Conservation (phyloP, 2,329 filamentous ascomycete species). For the Cercospora canescens region DNA sequence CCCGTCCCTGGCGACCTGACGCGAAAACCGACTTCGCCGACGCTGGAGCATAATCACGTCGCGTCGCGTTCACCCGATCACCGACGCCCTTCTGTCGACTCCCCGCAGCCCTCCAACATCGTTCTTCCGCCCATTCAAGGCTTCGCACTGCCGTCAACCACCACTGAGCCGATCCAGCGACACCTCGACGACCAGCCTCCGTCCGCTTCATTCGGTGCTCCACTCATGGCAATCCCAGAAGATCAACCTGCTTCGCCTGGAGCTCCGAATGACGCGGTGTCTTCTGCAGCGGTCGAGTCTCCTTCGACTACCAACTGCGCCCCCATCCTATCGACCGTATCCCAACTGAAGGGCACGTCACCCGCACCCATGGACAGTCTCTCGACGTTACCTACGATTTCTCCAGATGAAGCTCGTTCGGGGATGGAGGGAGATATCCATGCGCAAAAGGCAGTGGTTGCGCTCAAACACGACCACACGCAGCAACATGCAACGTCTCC, state of each 20-base stretch:
- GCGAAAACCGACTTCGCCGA: conserved; percentile 38
- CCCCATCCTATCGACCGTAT: background rate
- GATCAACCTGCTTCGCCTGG: background rate
- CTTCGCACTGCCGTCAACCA: background rate
- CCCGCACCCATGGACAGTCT: background rate
- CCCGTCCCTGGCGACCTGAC: background rate
- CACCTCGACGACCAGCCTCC: background rate
- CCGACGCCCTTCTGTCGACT: conserved; percentile 37
- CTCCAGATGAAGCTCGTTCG: conserved; percentile 30
- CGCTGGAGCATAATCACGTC: conserved; percentile 50
- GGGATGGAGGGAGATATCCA: conserved; percentile 38
- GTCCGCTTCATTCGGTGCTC: background rate
- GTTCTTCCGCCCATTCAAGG: conserved; percentile 45
- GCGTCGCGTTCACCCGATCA: conserved; percentile 47
- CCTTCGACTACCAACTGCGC: background rate
- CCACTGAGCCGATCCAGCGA: background rate
- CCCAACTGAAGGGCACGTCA: background rate
- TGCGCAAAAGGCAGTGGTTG: conserved; percentile 45
- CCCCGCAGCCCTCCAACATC: conserved; percentile 35
- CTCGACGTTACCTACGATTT: conserved; percentile 28
- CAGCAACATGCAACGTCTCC: conserved; percentile 36
- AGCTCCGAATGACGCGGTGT: background rate
- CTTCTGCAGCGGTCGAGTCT: background rate
- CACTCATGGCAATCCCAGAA: background rate
- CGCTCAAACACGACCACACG: conserved; percentile 48